These are phyloP conservation scores for Euphorbia peplus DNA, from an alignment of 345 rosid genomes.

Conservation along the genomic window DNA sequence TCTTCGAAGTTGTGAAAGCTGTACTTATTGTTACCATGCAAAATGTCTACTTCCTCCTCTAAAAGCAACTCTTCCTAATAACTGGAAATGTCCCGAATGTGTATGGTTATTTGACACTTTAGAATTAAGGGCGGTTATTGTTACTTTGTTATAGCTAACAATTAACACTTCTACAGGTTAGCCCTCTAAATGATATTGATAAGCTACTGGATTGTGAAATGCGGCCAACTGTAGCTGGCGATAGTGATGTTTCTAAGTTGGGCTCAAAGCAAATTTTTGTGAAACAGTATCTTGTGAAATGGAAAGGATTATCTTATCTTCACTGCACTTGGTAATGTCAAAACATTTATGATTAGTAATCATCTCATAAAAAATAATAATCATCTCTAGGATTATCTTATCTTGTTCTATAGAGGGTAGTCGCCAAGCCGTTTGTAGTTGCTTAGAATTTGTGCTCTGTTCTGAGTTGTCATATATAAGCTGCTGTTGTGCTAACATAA, in stretches of 20 bases:
- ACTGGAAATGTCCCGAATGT: constrained; percentile 99
- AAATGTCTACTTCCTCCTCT: constrained; percentile 81
- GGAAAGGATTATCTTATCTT: constrained; percentile 97
- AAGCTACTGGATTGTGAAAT: constrained; percentile 86
- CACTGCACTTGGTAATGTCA: constrained; percentile 84
- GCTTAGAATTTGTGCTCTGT: constrained; percentile 4
- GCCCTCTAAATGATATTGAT: constrained; percentile 91
- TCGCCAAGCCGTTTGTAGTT: background rate
- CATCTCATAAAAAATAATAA: background rate
- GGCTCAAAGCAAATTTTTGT: constrained; percentile 74
- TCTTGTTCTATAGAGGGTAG: background rate
- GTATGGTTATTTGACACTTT: constrained; percentile 38
- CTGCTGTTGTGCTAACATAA: constrained; percentile 1
- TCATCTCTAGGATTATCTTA: no score
- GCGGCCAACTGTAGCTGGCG: constrained; percentile 86
- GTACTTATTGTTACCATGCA: constrained; percentile 77
- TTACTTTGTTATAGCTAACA: constrained; percentile 19
- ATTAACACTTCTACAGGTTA: constrained; percentile 58
- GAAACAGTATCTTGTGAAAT: constrained; percentile 96
- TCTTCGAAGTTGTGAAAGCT: constrained; percentile 79
- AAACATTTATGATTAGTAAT: background rate
- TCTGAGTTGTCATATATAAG: background rate
- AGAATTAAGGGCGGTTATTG: background rate
- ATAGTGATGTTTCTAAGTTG: constrained; percentile 55
- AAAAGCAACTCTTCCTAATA: constrained; percentile 63